Conservation (phyloP, 306 rosid species). For the Rosa persica region DNA sequence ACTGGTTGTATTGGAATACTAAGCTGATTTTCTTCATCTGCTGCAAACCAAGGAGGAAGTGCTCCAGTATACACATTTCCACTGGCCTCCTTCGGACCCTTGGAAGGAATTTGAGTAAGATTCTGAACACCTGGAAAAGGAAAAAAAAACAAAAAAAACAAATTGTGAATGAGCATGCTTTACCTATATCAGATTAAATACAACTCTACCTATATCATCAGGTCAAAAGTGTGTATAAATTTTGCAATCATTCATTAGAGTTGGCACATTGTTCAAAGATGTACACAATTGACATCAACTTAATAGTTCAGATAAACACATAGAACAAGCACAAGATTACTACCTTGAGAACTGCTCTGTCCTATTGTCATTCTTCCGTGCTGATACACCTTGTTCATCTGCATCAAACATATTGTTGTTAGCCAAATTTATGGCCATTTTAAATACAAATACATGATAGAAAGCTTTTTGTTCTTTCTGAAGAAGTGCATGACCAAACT, state of each 20-base stretch:
- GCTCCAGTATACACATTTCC: constrained; percentile 76
- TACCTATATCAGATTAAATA: constrained; percentile 1
- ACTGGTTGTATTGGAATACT: constrained; percentile 34
- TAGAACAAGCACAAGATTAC: background rate
- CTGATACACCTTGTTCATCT: constrained; percentile 41
- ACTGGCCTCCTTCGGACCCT: constrained; percentile 36
- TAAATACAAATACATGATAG: constrained; percentile 1
- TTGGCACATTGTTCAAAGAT: constrained; percentile 11
- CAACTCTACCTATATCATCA: constrained; percentile 3
- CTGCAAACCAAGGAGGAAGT: constrained; percentile 82
- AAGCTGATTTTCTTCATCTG: constrained; percentile 46
- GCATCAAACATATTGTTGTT: constrained; percentile 30
- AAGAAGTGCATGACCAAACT: constrained; percentile 31
- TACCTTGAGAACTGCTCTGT: constrained; percentile 62
- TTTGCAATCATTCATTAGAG: constrained; percentile 11
- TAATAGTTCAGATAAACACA: background rate
- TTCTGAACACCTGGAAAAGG: constrained; percentile 59
- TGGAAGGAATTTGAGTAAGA: constrained; percentile 44
- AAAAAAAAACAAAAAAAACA: too few relatives aligned
- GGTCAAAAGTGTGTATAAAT: background rate
- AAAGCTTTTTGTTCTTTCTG: background rate
- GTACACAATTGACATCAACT: constrained; percentile 14
- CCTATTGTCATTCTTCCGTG: constrained; percentile 36
- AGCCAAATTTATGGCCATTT: constrained; percentile 1
- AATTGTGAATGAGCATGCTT: constrained; percentile 29